Conservation (phyloP, 2,329 filamentous ascomycete species). For the Talaromyces albobiverticillius region DNA sequence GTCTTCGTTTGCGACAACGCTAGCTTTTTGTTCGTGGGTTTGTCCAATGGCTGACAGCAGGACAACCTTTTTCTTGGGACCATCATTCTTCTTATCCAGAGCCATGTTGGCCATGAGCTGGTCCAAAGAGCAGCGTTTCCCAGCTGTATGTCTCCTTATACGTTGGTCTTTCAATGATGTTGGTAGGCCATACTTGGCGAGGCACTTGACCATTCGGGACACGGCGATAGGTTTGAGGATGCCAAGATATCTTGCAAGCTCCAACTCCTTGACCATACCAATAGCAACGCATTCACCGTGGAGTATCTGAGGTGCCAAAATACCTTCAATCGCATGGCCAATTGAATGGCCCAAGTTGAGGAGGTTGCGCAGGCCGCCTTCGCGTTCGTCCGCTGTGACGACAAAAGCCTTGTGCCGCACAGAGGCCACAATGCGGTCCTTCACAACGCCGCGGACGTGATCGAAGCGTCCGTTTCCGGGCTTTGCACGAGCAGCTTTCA, state of each 20-base stretch:
- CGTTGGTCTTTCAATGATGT: conserved; percentile 80
- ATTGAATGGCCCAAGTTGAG: conserved; percentile 98
- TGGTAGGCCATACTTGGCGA: conserved; percentile 88
- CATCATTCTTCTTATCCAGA: conserved; percentile 98
- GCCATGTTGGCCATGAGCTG: conserved; percentile 88
- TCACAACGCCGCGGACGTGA: conserved; percentile 67
- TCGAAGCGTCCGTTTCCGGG: conserved; percentile 61
- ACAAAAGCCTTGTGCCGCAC: conserved; percentile 93
- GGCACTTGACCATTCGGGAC: conserved; percentile 84
- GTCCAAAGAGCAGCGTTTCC: conserved; percentile 84
- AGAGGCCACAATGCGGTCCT: conserved; percentile 80
- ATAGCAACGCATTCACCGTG: conserved; percentile 96
- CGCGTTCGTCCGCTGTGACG: conserved; percentile 89
- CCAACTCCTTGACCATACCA: conserved; percentile 97
- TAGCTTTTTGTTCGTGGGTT: conserved; percentile 83
- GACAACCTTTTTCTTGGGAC: conserved; percentile 92
- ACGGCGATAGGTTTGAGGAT: conserved; percentile 83
- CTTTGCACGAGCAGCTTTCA: conserved; percentile 65
- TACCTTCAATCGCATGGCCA: conserved; percentile 92
- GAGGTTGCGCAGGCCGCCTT: conserved; percentile 88
- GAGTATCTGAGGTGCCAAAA: conserved; percentile 89
- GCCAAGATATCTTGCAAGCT: conserved; percentile 84
- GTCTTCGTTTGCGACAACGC: conserved; percentile 78
- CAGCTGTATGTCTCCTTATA: conserved; percentile 76
- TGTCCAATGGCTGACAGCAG: conserved; percentile 85